A percentile compares a stretch with the other conserved stretches of the same genome.
Evolutionary conservation across 73 alveolate genomes (phyloP).

Genomic region (Stentor roeselii): DNA sequence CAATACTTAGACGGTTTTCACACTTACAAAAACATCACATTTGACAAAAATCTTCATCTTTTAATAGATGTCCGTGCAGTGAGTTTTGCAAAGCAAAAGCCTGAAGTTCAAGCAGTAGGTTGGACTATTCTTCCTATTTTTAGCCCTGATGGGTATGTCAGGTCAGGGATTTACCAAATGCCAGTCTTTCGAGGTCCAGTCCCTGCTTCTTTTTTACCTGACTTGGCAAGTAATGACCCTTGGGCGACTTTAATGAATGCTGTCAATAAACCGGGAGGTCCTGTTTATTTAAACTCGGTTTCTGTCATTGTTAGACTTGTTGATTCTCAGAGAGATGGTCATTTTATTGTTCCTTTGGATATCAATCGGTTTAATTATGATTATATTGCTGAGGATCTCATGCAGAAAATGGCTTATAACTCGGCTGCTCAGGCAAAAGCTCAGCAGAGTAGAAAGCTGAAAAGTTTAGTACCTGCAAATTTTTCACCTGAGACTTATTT

Average conservation of each 20-base stretch:
- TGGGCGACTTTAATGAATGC: constrained; percentile 44
- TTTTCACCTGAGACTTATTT: not conserved
- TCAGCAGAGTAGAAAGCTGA: not conserved
- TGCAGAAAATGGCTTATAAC: not conserved
- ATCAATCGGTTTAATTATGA: constrained; percentile 60
- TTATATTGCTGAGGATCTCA: constrained; percentile 59
- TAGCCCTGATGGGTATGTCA: constrained; percentile 61
- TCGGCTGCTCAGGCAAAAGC: not conserved
- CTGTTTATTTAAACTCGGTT: constrained; percentile 64
- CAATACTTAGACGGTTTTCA: constrained; percentile 44
- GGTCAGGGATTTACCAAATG: constrained; percentile 59
- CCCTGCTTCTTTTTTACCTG: constrained; percentile 36
- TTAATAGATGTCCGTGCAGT: constrained; percentile 42
- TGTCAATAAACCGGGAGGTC: constrained; percentile 38
- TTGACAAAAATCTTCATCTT: constrained; percentile 34
- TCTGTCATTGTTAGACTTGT: constrained; percentile 68
- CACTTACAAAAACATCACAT: constrained; percentile 38
- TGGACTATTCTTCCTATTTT: constrained; percentile 76
- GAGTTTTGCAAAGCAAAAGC: constrained; percentile 44
- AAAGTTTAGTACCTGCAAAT: constrained; percentile 12
- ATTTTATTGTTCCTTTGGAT: constrained; percentile 60
- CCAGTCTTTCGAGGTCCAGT: constrained; percentile 76
- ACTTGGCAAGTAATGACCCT: constrained; percentile 55
- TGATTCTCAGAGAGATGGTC: constrained; percentile 86
- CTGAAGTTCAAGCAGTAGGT: constrained; percentile 65